Evolutionary conservation across 768 basidiomycete genomes (phyloP).

Genomic region (Auricularia sp.): DNA sequence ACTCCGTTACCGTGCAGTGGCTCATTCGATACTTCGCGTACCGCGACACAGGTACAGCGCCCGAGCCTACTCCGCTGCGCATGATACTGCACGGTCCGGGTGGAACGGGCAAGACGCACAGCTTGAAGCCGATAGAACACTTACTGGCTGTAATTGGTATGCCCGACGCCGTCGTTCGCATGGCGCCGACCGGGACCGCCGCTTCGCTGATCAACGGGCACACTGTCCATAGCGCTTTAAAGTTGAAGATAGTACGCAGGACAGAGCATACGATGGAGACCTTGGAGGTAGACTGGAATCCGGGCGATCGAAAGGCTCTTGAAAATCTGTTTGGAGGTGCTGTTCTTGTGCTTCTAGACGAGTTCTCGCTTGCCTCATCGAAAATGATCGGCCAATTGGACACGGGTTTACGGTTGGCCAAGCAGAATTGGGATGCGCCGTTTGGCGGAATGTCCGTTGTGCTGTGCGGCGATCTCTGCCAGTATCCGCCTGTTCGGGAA

Average conservation of each 20-base stretch:
- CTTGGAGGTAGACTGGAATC: constrained; percentile 12
- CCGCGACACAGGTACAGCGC: neutral
- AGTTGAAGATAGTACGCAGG: constrained; percentile 13
- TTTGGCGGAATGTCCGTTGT: constrained; percentile 26
- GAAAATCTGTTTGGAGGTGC: constrained; percentile 20
- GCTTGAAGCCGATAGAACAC: constrained; percentile 16
- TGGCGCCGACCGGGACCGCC: constrained; percentile 25
- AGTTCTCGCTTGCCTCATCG: constrained; percentile 19
- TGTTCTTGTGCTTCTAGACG: constrained; percentile 21
- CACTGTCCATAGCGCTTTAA: constrained; percentile 20
- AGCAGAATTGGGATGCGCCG: constrained; percentile 14
- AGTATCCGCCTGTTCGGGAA: constrained; percentile 28
- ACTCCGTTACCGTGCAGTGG: neutral
- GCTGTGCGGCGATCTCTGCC: constrained; percentile 25
- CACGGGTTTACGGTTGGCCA: constrained; percentile 18
- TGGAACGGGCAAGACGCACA: constrained; percentile 26
- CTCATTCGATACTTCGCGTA: neutral
- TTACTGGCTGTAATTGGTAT: constrained; percentile 17
- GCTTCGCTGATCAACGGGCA: constrained; percentile 21
- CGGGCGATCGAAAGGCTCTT: constrained; percentile 10
- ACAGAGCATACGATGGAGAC: constrained; percentile 6
- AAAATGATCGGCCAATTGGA: constrained; percentile 21
- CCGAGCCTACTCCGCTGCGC: neutral
- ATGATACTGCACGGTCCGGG: constrained; percentile 23
- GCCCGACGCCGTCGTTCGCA: constrained; percentile 17